Evolutionary conservation across 352 stramenopile species (phyloP), one percentile per base, ranked within the genome.

Genomic region (Pelagophyceae sp.): DNA sequence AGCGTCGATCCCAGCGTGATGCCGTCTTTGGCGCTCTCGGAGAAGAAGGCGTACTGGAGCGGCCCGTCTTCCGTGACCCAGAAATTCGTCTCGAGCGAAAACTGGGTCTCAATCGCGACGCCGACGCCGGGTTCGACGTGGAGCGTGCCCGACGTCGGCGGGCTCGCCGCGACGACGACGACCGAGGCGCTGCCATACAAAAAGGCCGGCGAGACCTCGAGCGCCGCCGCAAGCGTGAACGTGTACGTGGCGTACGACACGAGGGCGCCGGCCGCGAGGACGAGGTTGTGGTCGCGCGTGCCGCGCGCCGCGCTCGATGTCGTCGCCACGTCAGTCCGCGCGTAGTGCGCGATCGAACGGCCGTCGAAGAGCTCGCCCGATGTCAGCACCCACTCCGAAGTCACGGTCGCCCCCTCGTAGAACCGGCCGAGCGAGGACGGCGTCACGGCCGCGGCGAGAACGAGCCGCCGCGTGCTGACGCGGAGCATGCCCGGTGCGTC

Each of bases 41-140:
- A 23, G 6, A 40, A 32, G 61, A 71, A 71, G 11, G 61, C 61
- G 61, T 71, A 71, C n/a, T 11, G 6, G n/a, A 71, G 33, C 2
- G 61, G 61, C 31, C 2, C 31, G 33, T 71, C 61, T 11, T 6
- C 29, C 6, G 61, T 71, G 29, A 71, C 27, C 61, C 61, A 71
- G 61, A 5, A 19, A 1, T 1, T 2, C 61, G 61, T 71, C 29
- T 71, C 61, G 3, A 71, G 29, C 29, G 25, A 6, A n/a, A 71
- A 71, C n/a, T 32, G 27, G n/a, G 61, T 71, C 61, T 71, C 61
- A 31, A 71, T 27, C 31, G 61, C 27, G 2, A 71, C 61, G 19
- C 61, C 61, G 29, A n/a, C 17, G 6, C 23, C 61, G 3, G 61
- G 61, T 31, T 27, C 25, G 6, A 38, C 61, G 31, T 5, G 2